Conservation (phyloP, 163 green algal genomes). For the Scenedesmus sp. region DNA sequence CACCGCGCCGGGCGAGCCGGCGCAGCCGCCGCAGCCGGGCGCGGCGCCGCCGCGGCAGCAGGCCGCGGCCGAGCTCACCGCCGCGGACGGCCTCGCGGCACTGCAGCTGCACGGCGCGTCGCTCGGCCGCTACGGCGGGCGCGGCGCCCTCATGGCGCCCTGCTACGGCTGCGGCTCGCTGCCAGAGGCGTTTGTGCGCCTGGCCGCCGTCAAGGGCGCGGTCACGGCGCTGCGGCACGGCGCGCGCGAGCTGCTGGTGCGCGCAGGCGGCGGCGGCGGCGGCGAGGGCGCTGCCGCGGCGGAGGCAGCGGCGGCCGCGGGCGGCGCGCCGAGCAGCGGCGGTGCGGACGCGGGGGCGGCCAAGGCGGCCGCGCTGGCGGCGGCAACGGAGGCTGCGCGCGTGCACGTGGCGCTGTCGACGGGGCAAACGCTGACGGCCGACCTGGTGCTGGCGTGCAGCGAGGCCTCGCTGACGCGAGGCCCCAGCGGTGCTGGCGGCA, state of each 20-base stretch:
- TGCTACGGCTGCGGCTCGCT: slow-evolving; percentile 60
- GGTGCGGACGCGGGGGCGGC: background rate
- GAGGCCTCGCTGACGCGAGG: background rate
- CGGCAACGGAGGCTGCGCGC: background rate
- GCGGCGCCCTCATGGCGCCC: slow-evolving; percentile 60
- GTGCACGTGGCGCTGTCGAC: background rate
- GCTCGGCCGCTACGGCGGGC: slow-evolving; percentile 25
- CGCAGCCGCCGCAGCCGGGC: background rate
- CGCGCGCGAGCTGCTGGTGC: slow-evolving; percentile 32
- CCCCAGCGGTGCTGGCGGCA: background rate
- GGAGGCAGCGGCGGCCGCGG: background rate
- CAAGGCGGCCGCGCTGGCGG: background rate
- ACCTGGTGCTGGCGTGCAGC: background rate
- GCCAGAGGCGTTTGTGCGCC: slow-evolving; percentile 63
- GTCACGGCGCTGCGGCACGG: slow-evolving; percentile 56
- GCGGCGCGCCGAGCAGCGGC: background rate
- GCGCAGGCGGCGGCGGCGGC: background rate
- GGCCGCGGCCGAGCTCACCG: background rate
- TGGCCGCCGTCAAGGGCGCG: slow-evolving; percentile 56
- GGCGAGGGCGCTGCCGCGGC: background rate
- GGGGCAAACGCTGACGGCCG: background rate
- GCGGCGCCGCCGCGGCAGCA: background rate
- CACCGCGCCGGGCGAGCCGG: background rate
- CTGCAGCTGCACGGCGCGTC: slow-evolving; percentile 47
- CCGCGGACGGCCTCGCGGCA: slow-evolving; percentile 38